phyloP scores from a whole-genome alignment of 2,329 filamentous ascomycete genomes.

The Tolypocladium inflatum region DNA sequence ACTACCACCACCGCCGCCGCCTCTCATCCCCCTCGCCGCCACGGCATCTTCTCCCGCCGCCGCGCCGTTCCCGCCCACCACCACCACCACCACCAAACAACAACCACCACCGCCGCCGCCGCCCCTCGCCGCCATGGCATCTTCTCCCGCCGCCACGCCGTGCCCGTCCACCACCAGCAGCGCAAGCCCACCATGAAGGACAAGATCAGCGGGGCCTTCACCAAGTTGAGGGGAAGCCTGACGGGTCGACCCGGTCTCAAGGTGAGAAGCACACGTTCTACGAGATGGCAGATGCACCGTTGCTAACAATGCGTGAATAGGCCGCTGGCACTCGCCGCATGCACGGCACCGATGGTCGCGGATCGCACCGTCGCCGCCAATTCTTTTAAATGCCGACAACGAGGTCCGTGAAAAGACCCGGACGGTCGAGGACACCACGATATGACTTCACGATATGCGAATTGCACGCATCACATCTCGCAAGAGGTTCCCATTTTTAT shows the following conservation, averaged over 20 bases:
- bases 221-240: conserved; percentile 62
- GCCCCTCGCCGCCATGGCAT: conserved; percentile 26
- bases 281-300: not conserved
- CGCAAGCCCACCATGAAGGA: conserved; percentile 62
- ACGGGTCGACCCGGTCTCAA: conserved; percentile 63
- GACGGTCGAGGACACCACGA: not conserved
- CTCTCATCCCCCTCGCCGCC: conserved; percentile 26
- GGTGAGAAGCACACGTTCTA: conserved; percentile 27
- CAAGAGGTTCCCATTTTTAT: not conserved
- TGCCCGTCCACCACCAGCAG: conserved; percentile 50
- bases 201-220: conserved; percentile 67
- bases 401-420: not conserved
- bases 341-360: conserved; percentile 64
- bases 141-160: conserved; percentile 26
- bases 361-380: conserved; percentile 28
- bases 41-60: conserved; percentile 30
- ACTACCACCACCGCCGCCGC: conserved; percentile 28
- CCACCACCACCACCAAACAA: no score
- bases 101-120: conserved; percentile 29
- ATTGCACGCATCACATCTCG: not conserved
- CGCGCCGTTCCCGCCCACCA: conserved; percentile 25
- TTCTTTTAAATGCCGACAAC: not conserved
- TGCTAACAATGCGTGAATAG: conserved; percentile 22
- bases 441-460: not conserved
- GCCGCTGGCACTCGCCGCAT: conserved; percentile 66